Evolutionary conservation across 1,284 basidiomycete genomes (phyloP), one percentile per base, ranked within the genome.

Genomic region (Irpex sp.): DNA sequence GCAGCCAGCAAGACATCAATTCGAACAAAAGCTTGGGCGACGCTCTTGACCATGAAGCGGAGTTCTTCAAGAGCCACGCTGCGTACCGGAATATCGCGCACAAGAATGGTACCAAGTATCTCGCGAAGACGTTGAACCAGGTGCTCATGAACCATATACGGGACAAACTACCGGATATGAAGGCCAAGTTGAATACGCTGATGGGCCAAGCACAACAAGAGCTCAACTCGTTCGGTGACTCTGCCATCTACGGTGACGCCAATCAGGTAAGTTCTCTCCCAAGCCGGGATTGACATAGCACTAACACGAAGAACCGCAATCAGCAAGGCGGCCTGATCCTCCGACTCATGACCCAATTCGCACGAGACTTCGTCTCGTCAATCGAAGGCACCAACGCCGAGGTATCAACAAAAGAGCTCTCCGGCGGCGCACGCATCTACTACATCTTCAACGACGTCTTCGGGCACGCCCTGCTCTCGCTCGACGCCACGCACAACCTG

Each of bases 361-460:
- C 96, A 2, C 89, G 94, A 56, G 97, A 99, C 79, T 99, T 98
- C 71, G 87, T 99, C 61, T 90, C 96, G 1, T 98, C 95, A 15
- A 98, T 99, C 71, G 97, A 99, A 70, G 97, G 97, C 58, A 98
- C 95, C n/a, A 94, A 94, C 63, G 86, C 97, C 56, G 94, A 98
- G 68, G 94, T 98, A 69, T 97, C 95, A 1, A 99, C 97, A 3
- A 99, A 99, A 75, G 97, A 99, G 75, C 87, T 99, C 7, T 98
- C 94, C 33, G 97, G 97, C 51, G 97, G 97, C 61, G 97, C 97
- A 8, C 86, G 97, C 61, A 95, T 99, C 76, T 99, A 98, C 79
- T 98, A 98, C 80, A 98, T 99, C 76, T 99, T 99, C 86, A 95
- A 98, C 74, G 97, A 99, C 70, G 89, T 99, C 58, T 99, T 99